Evolutionary conservation across 352 stramenopile species (phyloP).

Genomic region (Pilasporangium apinafurcum): DNA sequence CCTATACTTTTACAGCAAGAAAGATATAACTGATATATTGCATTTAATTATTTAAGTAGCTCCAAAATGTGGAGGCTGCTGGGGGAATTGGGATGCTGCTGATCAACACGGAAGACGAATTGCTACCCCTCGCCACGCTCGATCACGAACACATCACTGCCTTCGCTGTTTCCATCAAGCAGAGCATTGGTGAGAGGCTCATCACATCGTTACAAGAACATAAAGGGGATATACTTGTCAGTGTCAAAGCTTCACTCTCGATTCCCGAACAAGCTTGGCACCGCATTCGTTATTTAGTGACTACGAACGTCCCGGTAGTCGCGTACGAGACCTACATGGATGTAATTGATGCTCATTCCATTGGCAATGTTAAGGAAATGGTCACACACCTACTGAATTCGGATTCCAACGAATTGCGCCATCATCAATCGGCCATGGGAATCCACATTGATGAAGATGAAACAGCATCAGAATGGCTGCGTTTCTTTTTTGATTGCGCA

Average conservation of each 20-base stretch:
- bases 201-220: slow-evolving; percentile 5
- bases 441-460: background rate
- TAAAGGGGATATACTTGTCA: background rate
- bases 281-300: slow-evolving; percentile 27
- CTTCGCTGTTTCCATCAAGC: slow-evolving; percentile 15
- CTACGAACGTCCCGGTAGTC: slow-evolving; percentile 18
- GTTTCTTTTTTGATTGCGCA: slow-evolving; percentile 14
- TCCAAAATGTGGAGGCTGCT: slow-evolving; percentile 11
- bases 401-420: slow-evolving; percentile 3
- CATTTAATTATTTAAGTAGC: background rate
- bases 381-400: slow-evolving; percentile 13
- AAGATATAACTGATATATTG: background rate
- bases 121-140: slow-evolving; percentile 16
- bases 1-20: too few species aligned
- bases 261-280: slow-evolving; percentile 10
- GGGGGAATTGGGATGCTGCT: slow-evolving; percentile 22
- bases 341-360: background rate
- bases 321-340: slow-evolving; percentile 26
- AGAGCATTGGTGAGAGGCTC: slow-evolving; percentile 18
- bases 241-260: background rate
- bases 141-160: slow-evolving; percentile 9
- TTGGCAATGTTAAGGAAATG: slow-evolving; percentile 6
- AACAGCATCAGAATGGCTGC: slow-evolving; percentile 2
- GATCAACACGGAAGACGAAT: slow-evolving; percentile 25
- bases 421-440: background rate